A percentile compares a stretch with the other conserved stretches of the same genome.
Evolutionary conservation across 139 green algal species (phyloP).

Genomic region (Marvania coccoides): DNA sequence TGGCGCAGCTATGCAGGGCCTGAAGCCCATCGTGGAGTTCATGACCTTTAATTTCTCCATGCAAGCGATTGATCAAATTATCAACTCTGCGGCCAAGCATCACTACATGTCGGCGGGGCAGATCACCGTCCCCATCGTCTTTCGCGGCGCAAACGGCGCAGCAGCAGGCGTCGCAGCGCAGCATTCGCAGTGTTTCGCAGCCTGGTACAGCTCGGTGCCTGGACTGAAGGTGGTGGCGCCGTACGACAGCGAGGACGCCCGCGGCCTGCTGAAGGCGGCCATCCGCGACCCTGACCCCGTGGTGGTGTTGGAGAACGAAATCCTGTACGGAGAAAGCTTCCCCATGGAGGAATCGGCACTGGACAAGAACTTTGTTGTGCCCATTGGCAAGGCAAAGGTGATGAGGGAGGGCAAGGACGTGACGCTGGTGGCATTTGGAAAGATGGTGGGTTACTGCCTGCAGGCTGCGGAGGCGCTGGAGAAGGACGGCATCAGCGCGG

Average conservation of each 20-base stretch:
- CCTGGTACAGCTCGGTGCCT: conserved; percentile 90
- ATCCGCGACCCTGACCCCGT: conserved; percentile 97
- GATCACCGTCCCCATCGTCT: conserved; percentile 92
- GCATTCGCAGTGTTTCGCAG: conserved; percentile 97
- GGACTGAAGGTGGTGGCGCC: conserved; percentile 97
- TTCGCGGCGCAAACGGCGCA: conserved; percentile 95
- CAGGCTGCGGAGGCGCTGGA: conserved; percentile 82
- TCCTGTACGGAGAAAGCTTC: conserved; percentile 91
- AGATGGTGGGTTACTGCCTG: conserved; percentile 89
- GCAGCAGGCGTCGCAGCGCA: conserved; percentile 94
- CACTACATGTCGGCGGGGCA: conserved; percentile 97
- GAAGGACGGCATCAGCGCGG: conserved; percentile 80
- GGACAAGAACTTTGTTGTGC: conserved; percentile 89
- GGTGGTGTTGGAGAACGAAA: conserved; percentile 97
- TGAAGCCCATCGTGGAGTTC: conserved; percentile 95
- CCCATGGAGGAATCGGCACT: conserved; percentile 56
- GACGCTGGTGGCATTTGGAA: conserved; percentile 85
- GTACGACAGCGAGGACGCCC: conserved; percentile 89
- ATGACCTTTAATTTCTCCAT: conserved; percentile 99
- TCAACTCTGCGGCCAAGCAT: conserved; percentile 98
- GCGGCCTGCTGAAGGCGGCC: conserved; percentile 92
- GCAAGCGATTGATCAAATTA: conserved; percentile 97
- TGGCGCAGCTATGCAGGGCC: conserved; percentile 85
- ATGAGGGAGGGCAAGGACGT: conserved; percentile 79
- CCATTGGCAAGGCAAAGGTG: conserved; percentile 96